Evolutionary conservation across 129 eudicot genomes (phyloP), one percentile per base, ranked within the genome.

Genomic region (Flaveria ramosissima): DNA sequence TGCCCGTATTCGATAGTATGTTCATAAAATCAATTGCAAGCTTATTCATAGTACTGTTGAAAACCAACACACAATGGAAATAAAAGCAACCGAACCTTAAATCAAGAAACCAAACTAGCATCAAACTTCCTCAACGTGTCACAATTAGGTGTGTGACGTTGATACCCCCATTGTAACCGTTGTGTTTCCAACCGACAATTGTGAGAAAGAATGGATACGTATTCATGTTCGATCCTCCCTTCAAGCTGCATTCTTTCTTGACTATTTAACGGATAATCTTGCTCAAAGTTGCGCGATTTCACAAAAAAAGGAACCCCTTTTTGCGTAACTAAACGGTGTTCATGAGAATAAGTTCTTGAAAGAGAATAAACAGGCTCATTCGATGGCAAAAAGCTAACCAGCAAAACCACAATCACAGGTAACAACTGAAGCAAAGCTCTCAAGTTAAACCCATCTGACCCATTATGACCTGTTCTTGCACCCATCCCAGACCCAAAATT

Each of bases 271-370:
- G 95, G 88, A 66, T 92, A 92, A 16, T 68, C 81, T 52, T 87
- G 89, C 73, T 92, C 95, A 80, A 92, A 92, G 62, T 77, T 78
- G 6, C 77, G 73, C 0, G 95, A 81, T 23, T 87, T 87, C 66
- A 89, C 95, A 80, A 61, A 92, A 81, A 50, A 89, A 51, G 85
- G 80, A 77, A 92, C 90, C 46, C 95, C 95, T 80, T 85, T 92
- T 43, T 68, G 87, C 0, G 97, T 88, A 51, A 81, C 72, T 53
- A 81, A 45, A 19, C 83, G 77, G 27, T 81, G 51, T 2, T 82
- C 86, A 67, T 89, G 77, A 0, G 82, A 77, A 51, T 89, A 80
- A 9, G 85, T 59, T 71, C 81, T 82, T 9, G 83, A 59, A 61
- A 92, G 92, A 0, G 92, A 84, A 50, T 87, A 92, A 62, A 83